Evolutionary conservation across 129 eudicot species (phyloP), one percentile per base, ranked within the genome.

Genomic region (Oenanthe sinensis): DNA sequence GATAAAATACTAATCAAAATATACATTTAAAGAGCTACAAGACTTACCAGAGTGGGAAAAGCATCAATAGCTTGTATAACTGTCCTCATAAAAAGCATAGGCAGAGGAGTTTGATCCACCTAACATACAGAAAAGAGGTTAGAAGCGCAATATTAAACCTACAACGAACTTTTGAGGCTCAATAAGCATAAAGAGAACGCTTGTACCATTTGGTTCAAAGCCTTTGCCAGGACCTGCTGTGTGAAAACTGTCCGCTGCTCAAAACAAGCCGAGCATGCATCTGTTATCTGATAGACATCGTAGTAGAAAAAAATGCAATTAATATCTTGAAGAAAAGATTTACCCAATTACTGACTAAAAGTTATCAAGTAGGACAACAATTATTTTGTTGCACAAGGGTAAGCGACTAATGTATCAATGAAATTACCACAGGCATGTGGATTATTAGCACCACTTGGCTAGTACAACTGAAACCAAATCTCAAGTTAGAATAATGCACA

Each of bases 231-330:
- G 79, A 95, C 98, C 82, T 91, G 96, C 75, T 90, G 97, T 5
- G 97, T 95, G 82, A 95, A 95, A 70, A 95, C 98, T 9, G 96
- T 91, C 48, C 96, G 96, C 79, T 95, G 98, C 88, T 90, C 97
- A 82, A 95, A 95, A 78, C 98, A 95, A 74, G 97, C 98, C 45
- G 98, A 90, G 83, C 98, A 95, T 83, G 92, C 92, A 87, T 95
- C 98, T 74, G 85, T 95, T 79, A 95, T 87, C 98, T 95, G 94
- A 13, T 14, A 67, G 22, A 85, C n/a, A 26, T 17, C 74, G 83
- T 22, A 49, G 42, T 30, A 44, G 5, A 65, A 39, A 12, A 71
- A 43, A 74, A 12, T 28, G 33, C 65, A 73, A 49, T 47, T 63
- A 84, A 74, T 26, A 8, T 36, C 8, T 39, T 42, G 20, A 33